Conservation (phyloP, 768 basidiomycete genomes). For the Kwoniella sp. region DNA sequence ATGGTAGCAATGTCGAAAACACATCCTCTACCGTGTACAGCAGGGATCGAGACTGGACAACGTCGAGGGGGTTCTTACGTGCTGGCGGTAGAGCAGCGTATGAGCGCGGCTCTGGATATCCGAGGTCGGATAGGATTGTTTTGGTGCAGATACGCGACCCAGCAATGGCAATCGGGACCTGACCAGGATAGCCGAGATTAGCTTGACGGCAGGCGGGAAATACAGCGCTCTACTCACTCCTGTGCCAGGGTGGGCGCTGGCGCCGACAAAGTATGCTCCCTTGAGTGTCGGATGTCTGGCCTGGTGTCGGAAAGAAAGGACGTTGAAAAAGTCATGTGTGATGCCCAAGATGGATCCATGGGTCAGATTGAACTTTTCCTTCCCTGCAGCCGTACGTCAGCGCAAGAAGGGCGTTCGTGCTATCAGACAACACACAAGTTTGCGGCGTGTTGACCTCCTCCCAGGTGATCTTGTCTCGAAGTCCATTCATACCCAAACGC, state of each 20-base stretch:
- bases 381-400: conserved; percentile 35
- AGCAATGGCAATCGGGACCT: conserved; percentile 52
- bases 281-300: conserved; percentile 47
- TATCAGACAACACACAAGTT: conserved; percentile 43
- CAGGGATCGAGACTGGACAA: not conserved
- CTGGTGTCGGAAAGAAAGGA: conserved; percentile 49
- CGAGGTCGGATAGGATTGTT: conserved; percentile 47
- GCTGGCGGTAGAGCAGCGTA: conserved; percentile 1
- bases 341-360: conserved; percentile 53
- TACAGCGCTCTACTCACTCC: conserved; percentile 32
- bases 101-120: conserved; percentile 29
- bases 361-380: conserved; percentile 53
- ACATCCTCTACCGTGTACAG: conserved; percentile 15
- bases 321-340: conserved; percentile 52
- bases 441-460: conserved; percentile 52
- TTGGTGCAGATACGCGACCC: conserved; percentile 51
- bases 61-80: conserved; percentile 9
- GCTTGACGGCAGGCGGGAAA: conserved; percentile 5
- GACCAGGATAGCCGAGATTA: not conserved
- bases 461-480: conserved; percentile 49
- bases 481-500: conserved; percentile 39
- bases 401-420: not conserved
- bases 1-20: conserved; percentile 1
- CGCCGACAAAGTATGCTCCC: conserved; percentile 53
- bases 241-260: conserved; percentile 53